phyloP scores from a whole-genome alignment of 116 monocot species.

The Posidonia oceanica region DNA sequence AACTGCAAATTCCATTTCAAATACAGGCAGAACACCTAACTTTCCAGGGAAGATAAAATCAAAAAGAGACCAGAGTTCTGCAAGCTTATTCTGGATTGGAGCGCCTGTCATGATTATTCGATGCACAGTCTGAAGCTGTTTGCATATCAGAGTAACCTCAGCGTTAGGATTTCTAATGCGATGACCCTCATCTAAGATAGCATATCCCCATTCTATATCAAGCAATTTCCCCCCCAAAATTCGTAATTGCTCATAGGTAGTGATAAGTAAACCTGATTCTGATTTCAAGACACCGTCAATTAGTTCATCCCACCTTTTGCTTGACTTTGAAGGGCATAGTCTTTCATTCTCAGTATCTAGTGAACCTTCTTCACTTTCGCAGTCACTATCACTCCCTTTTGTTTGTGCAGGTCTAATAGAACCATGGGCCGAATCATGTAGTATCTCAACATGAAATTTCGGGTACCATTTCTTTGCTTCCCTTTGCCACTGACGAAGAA shows the following conservation, averaged over 20 bases:
- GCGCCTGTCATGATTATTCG: constrained; percentile 97
- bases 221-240: constrained; percentile 75
- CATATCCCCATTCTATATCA: constrained; percentile 91
- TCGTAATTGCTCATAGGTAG: constrained; percentile 87
- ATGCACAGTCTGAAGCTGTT: constrained; percentile 86
- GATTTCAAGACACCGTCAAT: constrained; percentile 47
- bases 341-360: constrained; percentile 29
- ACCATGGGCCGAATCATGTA: constrained; percentile 78
- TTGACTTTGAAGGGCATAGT: constrained; percentile 17
- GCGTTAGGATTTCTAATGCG: constrained; percentile 96
- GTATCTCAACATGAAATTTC: constrained; percentile 68
- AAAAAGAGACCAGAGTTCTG: constrained; percentile 95
- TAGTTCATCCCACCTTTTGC: constrained; percentile 59
- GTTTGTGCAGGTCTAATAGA: constrained; percentile 11
- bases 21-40: constrained; percentile 86
- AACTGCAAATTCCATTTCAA: constrained; percentile 85
- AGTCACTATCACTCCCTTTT: constrained; percentile 37
- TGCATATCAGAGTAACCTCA: constrained; percentile 85
- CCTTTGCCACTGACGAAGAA: constrained; percentile 81
- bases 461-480: constrained; percentile 84
- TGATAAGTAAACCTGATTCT: constrained; percentile 67
- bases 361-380: constrained; percentile 48
- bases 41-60: constrained; percentile 99
- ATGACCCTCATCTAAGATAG: constrained; percentile 88
- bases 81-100: constrained; percentile 93